Percentiles rank a stretch among this genome's conserved stretches.
Evolutionary conservation across 257 asterid species (phyloP).

Genomic region (Orobanche coerulescens): DNA sequence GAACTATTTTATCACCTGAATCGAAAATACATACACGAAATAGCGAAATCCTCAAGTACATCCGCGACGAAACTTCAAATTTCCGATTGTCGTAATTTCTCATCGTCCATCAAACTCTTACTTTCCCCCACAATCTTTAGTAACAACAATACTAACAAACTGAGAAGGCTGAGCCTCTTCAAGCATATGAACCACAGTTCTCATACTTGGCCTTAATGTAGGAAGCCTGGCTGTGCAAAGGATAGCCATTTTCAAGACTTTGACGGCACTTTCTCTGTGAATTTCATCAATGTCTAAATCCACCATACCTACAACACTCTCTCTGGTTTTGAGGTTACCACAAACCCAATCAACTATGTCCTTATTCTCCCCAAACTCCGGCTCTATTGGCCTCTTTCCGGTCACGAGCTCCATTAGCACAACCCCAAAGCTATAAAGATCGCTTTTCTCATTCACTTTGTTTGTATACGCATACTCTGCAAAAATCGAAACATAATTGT

Average conservation of each 20-base stretch:
- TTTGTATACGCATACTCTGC: conserved; percentile 77
- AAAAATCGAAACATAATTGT: neutral
- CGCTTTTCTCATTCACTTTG: conserved; percentile 79
- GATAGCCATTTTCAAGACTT: conserved; percentile 65
- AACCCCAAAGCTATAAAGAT: conserved; percentile 83
- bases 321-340: conserved; percentile 54
- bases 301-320: conserved; percentile 48
- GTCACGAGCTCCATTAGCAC: conserved; percentile 91
- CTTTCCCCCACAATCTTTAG: conserved; percentile 31
- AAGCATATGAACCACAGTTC: conserved; percentile 73
- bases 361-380: conserved; percentile 64
- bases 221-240: conserved; percentile 77
- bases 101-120: conserved; percentile 24
- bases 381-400: conserved; percentile 78
- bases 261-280: conserved; percentile 53
- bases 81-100: conserved; percentile 15
- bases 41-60: neutral
- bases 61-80: neutral
- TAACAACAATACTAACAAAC: conserved; percentile 39
- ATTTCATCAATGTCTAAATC: conserved; percentile 46
- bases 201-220: conserved; percentile 75
- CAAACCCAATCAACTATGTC: conserved; percentile 78
- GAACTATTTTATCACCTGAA: neutral
- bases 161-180: conserved; percentile 58
- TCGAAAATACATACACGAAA: neutral